phyloP scores from a whole-genome alignment of 169 alveolate species.

The Eimeria necatrix region DNA sequence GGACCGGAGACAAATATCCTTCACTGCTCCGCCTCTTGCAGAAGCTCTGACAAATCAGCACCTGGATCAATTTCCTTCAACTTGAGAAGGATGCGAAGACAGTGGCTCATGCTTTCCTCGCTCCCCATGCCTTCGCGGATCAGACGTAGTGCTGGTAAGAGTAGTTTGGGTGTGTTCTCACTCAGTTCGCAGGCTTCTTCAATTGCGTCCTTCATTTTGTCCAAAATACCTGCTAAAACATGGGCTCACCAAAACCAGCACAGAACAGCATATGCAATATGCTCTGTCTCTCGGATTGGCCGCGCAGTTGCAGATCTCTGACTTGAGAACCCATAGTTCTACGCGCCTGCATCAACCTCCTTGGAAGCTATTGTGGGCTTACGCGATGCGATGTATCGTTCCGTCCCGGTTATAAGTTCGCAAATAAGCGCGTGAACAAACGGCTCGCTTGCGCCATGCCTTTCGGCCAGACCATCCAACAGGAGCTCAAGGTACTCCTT shows the following conservation, averaged over 20 bases:
- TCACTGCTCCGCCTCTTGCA: neutral
- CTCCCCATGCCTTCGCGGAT: neutral
- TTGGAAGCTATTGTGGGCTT: neutral
- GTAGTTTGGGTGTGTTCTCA: neutral
- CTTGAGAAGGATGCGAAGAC: constrained; percentile 25
- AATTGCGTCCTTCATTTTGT: constrained; percentile 38
- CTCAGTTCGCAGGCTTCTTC: constrained; percentile 57
- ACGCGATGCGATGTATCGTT: constrained; percentile 3
- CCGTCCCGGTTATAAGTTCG: neutral
- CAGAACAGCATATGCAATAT: neutral
- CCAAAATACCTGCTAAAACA: constrained; percentile 31
- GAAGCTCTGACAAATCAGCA: neutral
- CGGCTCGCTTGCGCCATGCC: neutral
- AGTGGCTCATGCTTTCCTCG: neutral
- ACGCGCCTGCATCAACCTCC: neutral
- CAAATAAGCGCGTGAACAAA: constrained; percentile 18
- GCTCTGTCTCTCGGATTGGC: neutral
- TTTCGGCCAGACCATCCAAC: neutral
- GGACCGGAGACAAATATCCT: too few species aligned
- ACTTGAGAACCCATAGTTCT: neutral
- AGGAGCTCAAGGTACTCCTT: constrained; percentile 7
- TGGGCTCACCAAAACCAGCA: neutral
- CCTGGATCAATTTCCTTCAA: neutral
- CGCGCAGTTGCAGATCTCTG: too few species aligned
- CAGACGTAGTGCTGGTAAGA: constrained; percentile 1